A percentile compares a stretch with the other conserved stretches of the same genome.
Evolutionary conservation across 805 yeast species (phyloP).

Genomic region (Diddensiella caesifluorescens): DNA sequence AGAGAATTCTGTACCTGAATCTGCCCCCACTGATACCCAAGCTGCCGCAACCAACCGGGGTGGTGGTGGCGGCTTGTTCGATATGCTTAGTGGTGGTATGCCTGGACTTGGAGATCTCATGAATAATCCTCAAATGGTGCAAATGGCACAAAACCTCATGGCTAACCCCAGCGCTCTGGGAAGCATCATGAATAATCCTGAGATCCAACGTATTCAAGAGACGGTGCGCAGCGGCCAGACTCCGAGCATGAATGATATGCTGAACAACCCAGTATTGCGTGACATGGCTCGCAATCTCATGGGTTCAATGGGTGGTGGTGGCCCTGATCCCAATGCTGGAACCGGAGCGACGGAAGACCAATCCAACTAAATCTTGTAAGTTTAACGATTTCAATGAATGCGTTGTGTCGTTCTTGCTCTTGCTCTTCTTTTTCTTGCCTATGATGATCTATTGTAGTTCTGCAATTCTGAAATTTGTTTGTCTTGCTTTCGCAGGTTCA

Average conservation of each 20-base stretch:
- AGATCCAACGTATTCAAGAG: constrained; percentile 77
- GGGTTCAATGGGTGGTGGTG: constrained; percentile 43
- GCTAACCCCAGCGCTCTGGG: constrained; percentile 72
- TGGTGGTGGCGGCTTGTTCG: constrained; percentile 45
- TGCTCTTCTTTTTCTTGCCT: constrained; percentile 11
- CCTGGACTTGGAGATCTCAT: constrained; percentile 57
- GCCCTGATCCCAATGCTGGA: neutral
- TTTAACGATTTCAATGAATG: neutral
- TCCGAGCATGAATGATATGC: constrained; percentile 62
- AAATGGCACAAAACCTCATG: constrained; percentile 86
- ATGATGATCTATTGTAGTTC: constrained; percentile 22
- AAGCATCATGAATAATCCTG: constrained; percentile 74
- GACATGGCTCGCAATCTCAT: constrained; percentile 67
- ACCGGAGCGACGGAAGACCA: constrained; percentile 1
- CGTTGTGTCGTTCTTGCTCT: neutral
- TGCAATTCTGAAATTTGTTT: constrained; percentile 20
- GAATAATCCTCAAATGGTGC: constrained; percentile 85
- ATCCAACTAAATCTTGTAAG: neutral
- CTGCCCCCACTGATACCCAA: constrained; percentile 28
- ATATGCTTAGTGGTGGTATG: constrained; percentile 53
- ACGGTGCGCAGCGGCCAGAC: constrained; percentile 50
- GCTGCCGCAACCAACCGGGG: constrained; percentile 40
- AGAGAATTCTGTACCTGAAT: constrained; percentile 34
- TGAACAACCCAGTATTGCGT: constrained; percentile 76
- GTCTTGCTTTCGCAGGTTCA: constrained; percentile 2